Percentiles rank a stretch among this genome's conserved stretches.
phyloP scores from a whole-genome alignment of 1,284 basidiomycete species.

The Ganoderma lucidum region DNA sequence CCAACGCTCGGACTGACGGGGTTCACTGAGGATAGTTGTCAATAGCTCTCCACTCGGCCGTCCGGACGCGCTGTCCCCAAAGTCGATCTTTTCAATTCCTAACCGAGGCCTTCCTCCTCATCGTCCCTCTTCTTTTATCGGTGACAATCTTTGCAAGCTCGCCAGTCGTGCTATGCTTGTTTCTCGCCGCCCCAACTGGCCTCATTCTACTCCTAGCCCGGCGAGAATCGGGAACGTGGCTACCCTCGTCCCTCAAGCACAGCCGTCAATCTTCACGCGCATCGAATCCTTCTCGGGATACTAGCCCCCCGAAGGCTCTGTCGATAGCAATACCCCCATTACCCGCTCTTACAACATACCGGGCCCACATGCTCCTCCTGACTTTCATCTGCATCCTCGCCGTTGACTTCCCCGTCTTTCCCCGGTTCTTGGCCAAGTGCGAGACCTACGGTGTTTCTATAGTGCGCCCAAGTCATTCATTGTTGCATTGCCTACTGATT shows the following conservation, averaged over 20 bases:
- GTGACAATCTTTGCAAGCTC: slow-evolving; percentile 78
- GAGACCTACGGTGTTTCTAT: slow-evolving; percentile 94
- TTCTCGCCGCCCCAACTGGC: slow-evolving; percentile 56
- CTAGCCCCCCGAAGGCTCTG: slow-evolving; percentile 14
- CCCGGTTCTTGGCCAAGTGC: slow-evolving; percentile 89
- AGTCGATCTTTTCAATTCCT: slow-evolving; percentile 50
- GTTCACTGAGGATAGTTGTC: slow-evolving; percentile 60
- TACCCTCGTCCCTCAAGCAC: slow-evolving; percentile 53
- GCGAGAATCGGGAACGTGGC: slow-evolving; percentile 53
- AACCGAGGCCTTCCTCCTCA: slow-evolving; percentile 71
- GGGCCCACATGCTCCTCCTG: slow-evolving; percentile 96
- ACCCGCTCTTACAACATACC: slow-evolving; percentile 86
- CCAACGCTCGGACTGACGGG: slow-evolving; percentile 6
- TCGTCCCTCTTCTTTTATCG: slow-evolving; percentile 80
- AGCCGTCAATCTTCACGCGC: slow-evolving; percentile 36
- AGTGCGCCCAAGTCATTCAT: slow-evolving; percentile 54
- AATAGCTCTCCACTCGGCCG: slow-evolving; percentile 70
- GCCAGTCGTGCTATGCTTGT: slow-evolving; percentile 60
- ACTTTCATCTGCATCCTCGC: slow-evolving; percentile 93
- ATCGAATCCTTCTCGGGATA: slow-evolving; percentile 20
- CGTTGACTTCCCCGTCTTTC: slow-evolving; percentile 95
- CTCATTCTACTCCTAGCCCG: slow-evolving; percentile 52
- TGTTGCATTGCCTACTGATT: slow-evolving; percentile 8
- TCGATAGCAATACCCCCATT: slow-evolving; percentile 49
- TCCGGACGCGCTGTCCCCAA: slow-evolving; percentile 56